Base-by-base conservation (phyloP, 169 alveolate species). In the Theileria annulata region DNA sequence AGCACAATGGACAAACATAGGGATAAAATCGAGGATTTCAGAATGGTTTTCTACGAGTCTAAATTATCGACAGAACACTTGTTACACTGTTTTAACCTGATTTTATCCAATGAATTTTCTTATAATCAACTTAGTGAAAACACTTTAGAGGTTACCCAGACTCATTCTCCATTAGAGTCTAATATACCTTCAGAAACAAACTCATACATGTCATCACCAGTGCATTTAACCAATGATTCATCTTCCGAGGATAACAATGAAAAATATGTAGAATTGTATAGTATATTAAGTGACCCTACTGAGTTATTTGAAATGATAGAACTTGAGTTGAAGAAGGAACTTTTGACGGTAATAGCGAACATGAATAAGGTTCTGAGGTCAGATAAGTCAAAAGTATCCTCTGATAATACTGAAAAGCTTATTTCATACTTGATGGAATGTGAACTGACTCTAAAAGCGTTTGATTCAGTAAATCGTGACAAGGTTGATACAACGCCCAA, bases 271-370 rank as follows among this genome's bases (percentile, higher is more conserved):
- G 68, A 59, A 28, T 59, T 42, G 51, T 42, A 42, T 42, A 42
- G 51, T 42, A 42, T 42, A 42, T 42, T 42, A 42, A 42, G 13
- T 8, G 51, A 42, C 51, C 15, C 3, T 10, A 42, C 2, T 42
- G 51, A 42, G 51, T 42, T 42, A 42, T 42, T 42, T 42, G 51
- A 42, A 37, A 13, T 62, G 47, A 37, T 62, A 15, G 71, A 62
- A 62, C 51, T n/a, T 31, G 71, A 62, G 25, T 37, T 62, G 23
- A 62, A 62, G 48, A 62, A 62, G 48, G 71, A 62, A 21, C 71
- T 62, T 35, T n/a, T 62, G 71, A 27, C 5, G 1, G 25, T 62
- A 37, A 62, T 62, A 62, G 71, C 5, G 27, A 15, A 31, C 19
- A 37, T 37, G 49, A 62, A 62, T 31, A 62, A 21, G 71, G 71